These are phyloP conservation scores for Saururus chinensis DNA, from an alignment of 164 flowering plant species.

Conservation along the genomic window DNA sequence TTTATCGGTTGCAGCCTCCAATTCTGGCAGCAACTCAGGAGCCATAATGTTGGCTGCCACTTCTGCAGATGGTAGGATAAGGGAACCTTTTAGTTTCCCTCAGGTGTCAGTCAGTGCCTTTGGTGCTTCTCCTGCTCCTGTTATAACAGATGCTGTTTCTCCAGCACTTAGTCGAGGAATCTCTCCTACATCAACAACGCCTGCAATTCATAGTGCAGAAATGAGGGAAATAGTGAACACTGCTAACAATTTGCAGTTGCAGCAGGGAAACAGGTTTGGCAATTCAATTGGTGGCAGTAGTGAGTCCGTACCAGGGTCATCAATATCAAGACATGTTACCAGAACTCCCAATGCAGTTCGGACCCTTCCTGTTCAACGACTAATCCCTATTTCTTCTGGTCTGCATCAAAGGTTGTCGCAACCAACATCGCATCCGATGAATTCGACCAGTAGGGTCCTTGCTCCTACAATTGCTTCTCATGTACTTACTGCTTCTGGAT, in stretches of 20 bases:
- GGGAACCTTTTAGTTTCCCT: neutral
- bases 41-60: conserved; percentile 8
- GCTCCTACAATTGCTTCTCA: conserved; percentile 18
- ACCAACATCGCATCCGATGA: conserved; percentile 2
- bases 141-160: conserved; percentile 36
- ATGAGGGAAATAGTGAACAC: conserved; percentile 15
- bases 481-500: conserved; percentile 7
- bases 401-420: neutral
- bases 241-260: neutral
- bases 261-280: conserved; percentile 19
- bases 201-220: neutral
- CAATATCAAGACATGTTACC: conserved; percentile 23
- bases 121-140: conserved; percentile 16
- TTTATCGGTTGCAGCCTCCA: conserved; percentile 7
- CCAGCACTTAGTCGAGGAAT: conserved; percentile 25
- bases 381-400: conserved; percentile 12
- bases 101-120: neutral
- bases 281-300: conserved; percentile 15
- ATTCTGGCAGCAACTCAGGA: neutral
- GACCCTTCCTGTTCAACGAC: conserved; percentile 51
- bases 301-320: conserved; percentile 26
- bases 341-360: conserved; percentile 51
- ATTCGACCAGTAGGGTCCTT: conserved; percentile 5
- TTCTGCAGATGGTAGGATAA: conserved; percentile 5
- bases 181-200: conserved; percentile 11